Evolutionary conservation across 306 rosid species (phyloP), one percentile per base, ranked within the genome.

Genomic region (Alnus rubra): DNA sequence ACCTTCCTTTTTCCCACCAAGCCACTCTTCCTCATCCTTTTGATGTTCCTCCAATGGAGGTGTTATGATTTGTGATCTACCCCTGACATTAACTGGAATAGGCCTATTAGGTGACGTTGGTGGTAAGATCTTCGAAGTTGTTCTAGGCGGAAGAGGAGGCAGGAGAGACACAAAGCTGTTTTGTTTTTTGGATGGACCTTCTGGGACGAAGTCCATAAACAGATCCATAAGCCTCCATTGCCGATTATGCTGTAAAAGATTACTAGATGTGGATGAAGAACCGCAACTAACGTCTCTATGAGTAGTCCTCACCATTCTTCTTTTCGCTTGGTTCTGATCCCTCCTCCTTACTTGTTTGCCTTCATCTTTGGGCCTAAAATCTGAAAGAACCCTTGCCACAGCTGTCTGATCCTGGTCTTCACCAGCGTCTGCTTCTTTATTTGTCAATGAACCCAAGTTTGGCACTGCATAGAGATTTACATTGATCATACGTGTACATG

Each of bases 81-180:
- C 78, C 16, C 83, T 76, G 28, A 75, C 63, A 71, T 54, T 77
- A 16, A 75, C 83, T 52, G 81, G 78, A 47, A 79, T 75, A 23
- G 71, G 64, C 75, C 81, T 63, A 58, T 14, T 74, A 14, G 49
- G 19, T n/a, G 69, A 19, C 47, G 23, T 45, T 45, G 82, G 82
- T 56, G 79, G 82, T 14, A 84, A 73, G 70, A 84, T 84, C 79
- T 80, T 84, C 49, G 87, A 84, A 50, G 55, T 62, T 6, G 79
- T 72, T 65, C 79, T 50, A 23, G 84, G 87, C 0, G 82, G 84
- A 3, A 84, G 87, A 48, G 87, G 84, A 84, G 87, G 87, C 48
- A 80, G 79, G 11, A 80, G 87, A 73, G 87, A 84, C 5, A 84
- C 76, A 50, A 77, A 84, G 48, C 30, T 44, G 62, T 69, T 73